phyloP scores from a whole-genome alignment of 1,284 basidiomycete genomes.

The Spongispora temasekensis region DNA sequence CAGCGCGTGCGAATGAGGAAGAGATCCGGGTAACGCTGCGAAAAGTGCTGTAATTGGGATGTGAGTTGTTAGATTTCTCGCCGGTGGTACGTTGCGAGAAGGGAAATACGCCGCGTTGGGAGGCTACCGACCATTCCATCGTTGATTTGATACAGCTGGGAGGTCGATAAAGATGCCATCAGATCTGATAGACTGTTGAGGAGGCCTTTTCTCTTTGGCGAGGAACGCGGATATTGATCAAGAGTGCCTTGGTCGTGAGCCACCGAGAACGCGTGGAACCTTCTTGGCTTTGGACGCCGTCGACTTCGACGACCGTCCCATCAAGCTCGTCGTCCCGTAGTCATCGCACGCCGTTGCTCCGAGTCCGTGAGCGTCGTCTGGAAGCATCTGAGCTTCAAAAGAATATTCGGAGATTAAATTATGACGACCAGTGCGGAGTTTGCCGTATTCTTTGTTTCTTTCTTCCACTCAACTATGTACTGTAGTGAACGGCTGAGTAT shows the following conservation, averaged over 20 bases:
- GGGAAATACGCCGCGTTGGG: too few relatives aligned
- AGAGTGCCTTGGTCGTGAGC: not conserved
- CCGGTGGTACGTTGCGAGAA: too few relatives aligned
- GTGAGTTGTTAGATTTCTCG: too few relatives aligned
- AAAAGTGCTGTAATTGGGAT: too few relatives aligned
- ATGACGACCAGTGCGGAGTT: not conserved
- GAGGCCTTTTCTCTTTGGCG: slow-evolving; percentile 7
- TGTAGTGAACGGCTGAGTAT: too few relatives aligned
- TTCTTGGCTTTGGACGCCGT: slow-evolving; percentile 13
- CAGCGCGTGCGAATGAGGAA: slow-evolving; percentile 8
- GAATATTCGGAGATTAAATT: not conserved
- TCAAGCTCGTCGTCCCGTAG: slow-evolving; percentile 10
- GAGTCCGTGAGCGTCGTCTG: not conserved
- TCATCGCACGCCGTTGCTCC: slow-evolving; percentile 12
- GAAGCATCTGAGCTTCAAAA: not conserved
- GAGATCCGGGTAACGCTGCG: not conserved
- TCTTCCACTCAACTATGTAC: too few relatives aligned
- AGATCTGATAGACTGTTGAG: slow-evolving; percentile 8
- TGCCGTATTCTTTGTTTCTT: too few relatives aligned
- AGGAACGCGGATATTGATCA: slow-evolving; percentile 18
- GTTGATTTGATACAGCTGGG: not conserved
- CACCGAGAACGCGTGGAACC: slow-evolving; percentile 1
- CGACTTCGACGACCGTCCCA: slow-evolving; percentile 13
- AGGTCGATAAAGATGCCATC: not conserved
- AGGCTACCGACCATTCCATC: too few relatives aligned